phyloP scores from a whole-genome alignment of 1,284 basidiomycete genomes.

The Ceratobasidium sp. region DNA sequence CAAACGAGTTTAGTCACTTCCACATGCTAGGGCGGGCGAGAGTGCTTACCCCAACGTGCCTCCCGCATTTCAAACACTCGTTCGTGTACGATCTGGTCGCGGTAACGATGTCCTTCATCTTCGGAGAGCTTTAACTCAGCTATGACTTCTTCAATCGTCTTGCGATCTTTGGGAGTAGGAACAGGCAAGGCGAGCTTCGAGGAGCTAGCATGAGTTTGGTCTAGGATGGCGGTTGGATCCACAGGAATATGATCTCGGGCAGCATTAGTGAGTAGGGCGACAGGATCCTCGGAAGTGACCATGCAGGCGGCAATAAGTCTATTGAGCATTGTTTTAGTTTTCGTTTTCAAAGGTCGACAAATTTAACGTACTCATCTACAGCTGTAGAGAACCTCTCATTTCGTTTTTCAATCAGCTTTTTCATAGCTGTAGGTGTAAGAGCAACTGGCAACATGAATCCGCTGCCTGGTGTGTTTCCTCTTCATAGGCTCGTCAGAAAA shows the following conservation, averaged over 20 bases:
- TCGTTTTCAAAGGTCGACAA: not conserved
- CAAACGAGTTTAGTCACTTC: not conserved
- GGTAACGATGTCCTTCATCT: constrained; percentile 71
- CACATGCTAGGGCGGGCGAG: not conserved
- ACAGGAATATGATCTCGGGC: constrained; percentile 78
- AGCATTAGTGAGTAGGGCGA: constrained; percentile 72
- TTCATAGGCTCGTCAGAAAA: not conserved
- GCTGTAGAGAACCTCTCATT: constrained; percentile 76
- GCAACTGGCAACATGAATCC: constrained; percentile 64
- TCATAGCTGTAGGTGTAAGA: constrained; percentile 70
- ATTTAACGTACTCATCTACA: constrained; percentile 73
- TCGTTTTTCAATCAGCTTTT: constrained; percentile 79
- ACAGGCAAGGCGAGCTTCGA: constrained; percentile 53
- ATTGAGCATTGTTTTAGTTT: not conserved
- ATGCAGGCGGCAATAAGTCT: constrained; percentile 75
- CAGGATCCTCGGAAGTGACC: constrained; percentile 68
- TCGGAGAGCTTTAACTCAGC: constrained; percentile 61
- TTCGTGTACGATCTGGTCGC: constrained; percentile 73
- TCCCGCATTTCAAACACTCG: constrained; percentile 68
- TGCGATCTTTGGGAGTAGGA: constrained; percentile 67
- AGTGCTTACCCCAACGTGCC: constrained; percentile 65
- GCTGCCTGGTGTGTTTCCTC: constrained; percentile 54
- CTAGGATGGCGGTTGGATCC: constrained; percentile 57
- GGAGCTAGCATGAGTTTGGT: not conserved
- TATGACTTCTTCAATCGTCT: constrained; percentile 71